Conservation (phyloP, 768 basidiomycete genomes). For the Pisolithus orientalis region DNA sequence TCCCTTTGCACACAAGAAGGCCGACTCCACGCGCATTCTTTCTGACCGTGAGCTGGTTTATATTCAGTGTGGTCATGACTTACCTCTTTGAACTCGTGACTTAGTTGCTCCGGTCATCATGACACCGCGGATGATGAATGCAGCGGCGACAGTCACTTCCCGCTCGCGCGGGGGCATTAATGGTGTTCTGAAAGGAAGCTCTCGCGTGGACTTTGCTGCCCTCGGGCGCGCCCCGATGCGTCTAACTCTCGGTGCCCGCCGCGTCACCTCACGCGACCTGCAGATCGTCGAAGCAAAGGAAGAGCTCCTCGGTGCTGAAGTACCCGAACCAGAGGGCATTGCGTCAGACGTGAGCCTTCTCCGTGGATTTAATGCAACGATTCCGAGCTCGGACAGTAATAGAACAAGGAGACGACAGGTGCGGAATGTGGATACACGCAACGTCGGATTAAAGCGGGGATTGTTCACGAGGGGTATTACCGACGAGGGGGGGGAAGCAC, state of each 20-base stretch:
- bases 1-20: conserved; percentile 53
- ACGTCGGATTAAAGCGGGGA: conserved; percentile 74
- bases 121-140: conserved; percentile 78
- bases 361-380: conserved; percentile 91
- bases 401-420: conserved; percentile 72
- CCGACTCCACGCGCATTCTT: conserved; percentile 65
- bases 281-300: conserved; percentile 79
- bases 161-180: conserved; percentile 32
- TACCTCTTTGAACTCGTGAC: conserved; percentile 4
- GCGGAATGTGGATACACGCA: conserved; percentile 70
- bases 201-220: conserved; percentile 64
- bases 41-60: conserved; percentile 55
- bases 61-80: not conserved
- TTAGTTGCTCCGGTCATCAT: conserved; percentile 81
- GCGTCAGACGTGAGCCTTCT: conserved; percentile 74
- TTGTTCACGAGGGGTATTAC: conserved; percentile 70
- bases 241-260: conserved; percentile 54
- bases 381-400: conserved; percentile 81
- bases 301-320: conserved; percentile 61
- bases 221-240: conserved; percentile 75
- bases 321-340: conserved; percentile 69
- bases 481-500: conserved; percentile 35
- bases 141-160: conserved; percentile 62
- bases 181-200: conserved; percentile 20
- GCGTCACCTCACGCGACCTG: conserved; percentile 77